These are phyloP conservation scores for Ophiocordyceps camponoti-leonardi DNA, from an alignment of 2,329 filamentous ascomycete genomes.

Conservation along the genomic window DNA sequence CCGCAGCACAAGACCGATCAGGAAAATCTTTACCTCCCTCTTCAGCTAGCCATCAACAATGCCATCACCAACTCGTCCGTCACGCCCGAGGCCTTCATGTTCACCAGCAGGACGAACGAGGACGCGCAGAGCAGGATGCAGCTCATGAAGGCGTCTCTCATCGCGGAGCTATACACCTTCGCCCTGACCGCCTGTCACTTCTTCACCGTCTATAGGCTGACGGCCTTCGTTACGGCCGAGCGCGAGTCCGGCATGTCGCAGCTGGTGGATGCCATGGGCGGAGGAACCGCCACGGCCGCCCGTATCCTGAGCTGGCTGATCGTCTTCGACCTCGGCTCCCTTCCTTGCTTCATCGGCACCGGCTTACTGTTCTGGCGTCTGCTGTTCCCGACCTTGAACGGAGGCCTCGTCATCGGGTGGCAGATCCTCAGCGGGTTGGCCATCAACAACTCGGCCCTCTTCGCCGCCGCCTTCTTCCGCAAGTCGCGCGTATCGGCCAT, in stretches of 20 bases:
- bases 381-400: constrained; percentile 11
- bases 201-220: constrained; percentile 6
- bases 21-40: constrained; percentile 9
- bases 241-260: constrained; percentile 14
- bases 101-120: constrained; percentile 2
- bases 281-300: constrained; percentile 6
- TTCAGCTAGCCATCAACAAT: constrained; percentile 16
- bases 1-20: constrained; percentile 14
- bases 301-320: constrained; percentile 11
- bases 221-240: constrained; percentile 10
- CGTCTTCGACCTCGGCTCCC: constrained; percentile 8
- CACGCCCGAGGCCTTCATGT: constrained; percentile 7
- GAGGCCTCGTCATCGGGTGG: constrained; percentile 18
- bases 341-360: constrained; percentile 24
- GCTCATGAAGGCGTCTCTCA: not conserved
- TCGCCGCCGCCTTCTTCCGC: constrained; percentile 23
- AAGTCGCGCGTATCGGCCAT: constrained; percentile 13
- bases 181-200: constrained; percentile 8
- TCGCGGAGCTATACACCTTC: constrained; percentile 8
- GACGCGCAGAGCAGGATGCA: constrained; percentile 1
- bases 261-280: constrained; percentile 27
- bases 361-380: constrained; percentile 14
- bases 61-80: constrained; percentile 11
- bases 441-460: constrained; percentile 51
- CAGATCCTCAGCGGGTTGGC: constrained; percentile 28